Conservation (phyloP, 345 rosid species). For the Lagerstroemia speciosa region DNA sequence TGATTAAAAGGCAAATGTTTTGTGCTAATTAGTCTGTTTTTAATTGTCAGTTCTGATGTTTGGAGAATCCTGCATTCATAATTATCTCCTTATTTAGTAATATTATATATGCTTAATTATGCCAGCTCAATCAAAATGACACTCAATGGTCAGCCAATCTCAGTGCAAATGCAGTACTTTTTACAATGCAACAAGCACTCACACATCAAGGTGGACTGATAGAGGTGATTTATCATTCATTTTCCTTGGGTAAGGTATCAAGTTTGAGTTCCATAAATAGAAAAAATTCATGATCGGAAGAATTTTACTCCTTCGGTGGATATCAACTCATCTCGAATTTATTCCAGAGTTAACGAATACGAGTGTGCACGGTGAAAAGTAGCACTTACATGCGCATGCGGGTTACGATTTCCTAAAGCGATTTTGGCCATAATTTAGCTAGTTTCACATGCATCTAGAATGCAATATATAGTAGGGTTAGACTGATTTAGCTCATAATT, state of each 20-base stretch:
- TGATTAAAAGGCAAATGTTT: not conserved
- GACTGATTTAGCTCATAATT: not conserved
- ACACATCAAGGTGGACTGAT: too few species aligned
- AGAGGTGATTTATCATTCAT: too few species aligned
- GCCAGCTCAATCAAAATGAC: not conserved
- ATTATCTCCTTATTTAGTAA: not conserved
- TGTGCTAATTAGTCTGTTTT: not conserved
- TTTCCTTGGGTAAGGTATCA: too few species aligned
- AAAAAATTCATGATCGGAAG: too few species aligned
- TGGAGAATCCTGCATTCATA: too few species aligned
- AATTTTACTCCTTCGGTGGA: too few species aligned
- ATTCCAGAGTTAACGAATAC: too few species aligned
- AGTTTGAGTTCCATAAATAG: too few species aligned
- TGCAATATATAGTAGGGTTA: not conserved
- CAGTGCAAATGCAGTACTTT: not conserved
- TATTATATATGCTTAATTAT: not conserved
- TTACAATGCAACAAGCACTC: not conserved
- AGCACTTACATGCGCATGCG: not conserved
- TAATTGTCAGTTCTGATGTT: not conserved
- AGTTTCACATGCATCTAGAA: slow-evolving; percentile 2
- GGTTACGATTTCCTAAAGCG: not conserved
- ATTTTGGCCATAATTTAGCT: not conserved
- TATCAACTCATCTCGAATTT: too few species aligned
- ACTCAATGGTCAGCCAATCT: not conserved
- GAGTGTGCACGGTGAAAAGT: not conserved